Base-by-base conservation (phyloP, 768 basidiomycete genomes). In the Lactarius hatsudake region DNA sequence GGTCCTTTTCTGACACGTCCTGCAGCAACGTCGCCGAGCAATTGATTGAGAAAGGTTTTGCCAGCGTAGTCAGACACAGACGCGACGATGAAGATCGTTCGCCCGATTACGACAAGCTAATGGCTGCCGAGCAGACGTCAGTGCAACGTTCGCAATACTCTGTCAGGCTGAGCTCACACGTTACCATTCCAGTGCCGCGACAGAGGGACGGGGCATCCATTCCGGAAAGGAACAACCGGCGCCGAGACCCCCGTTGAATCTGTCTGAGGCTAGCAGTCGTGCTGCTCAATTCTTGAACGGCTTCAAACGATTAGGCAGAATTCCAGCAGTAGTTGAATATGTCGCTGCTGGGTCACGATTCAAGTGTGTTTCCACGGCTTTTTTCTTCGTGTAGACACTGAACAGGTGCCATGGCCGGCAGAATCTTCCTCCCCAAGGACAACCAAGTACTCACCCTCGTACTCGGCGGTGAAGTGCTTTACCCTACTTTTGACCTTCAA, bases 31-130 rank as follows among this genome's bases (percentile, higher is more conserved):
- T 98, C 60, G 91, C 96, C 0, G 95, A 96, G 74, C 91, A 94
- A 74, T 79, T 99, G 40, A 87, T 98, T 61, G 97, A 98, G 74
- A 94, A 94, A 73, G 96, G 97, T 57, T 79, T 96, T 36, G 93
- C 94, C 4, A 90, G 87, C 64, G 90, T 91, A 12, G 87, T 98
- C 32, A 88, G 96, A 56, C 96, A 99, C 78, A 91, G 88, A 74
- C 87, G 93, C 26, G 96, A 96, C 71, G 96, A 98, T 74, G 96
- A 98, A 76, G 92, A 96, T 72, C 86, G 96, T 57, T 96, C 96
- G n/a, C 84, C 90, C 7, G 96, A 98, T 74, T 94, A 94, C 71
- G 97, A 99, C 79, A 95, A 94, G 79, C 81, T 98, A 54, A 94
- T 98, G 84, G 87, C 89, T 34, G 97, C 95, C 9, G 96, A 99